Percentiles rank a stretch among this genome's conserved stretches.
Conservation (phyloP, 257 asterid genomes). For the Nicotiana noctiflora region DNA sequence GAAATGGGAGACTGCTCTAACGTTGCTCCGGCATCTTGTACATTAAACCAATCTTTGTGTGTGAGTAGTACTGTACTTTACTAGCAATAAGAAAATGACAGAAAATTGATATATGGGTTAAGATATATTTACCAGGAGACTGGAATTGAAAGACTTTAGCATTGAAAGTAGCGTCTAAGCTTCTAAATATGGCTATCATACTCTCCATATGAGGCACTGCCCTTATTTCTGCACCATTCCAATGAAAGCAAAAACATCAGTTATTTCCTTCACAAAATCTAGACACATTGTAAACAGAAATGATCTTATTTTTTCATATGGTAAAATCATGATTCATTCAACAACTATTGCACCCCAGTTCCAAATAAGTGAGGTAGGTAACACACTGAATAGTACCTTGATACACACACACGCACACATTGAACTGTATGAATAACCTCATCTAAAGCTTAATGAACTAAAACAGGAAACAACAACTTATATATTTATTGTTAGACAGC, state of each 20-base stretch:
- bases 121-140: conserved; percentile 33
- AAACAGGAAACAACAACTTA: not conserved
- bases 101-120: not conserved
- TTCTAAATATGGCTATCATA: conserved; percentile 45
- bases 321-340: not conserved
- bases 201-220: conserved; percentile 65
- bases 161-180: conserved; percentile 49
- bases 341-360: too few relatives aligned
- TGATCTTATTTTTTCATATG: not conserved
- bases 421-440: not conserved
- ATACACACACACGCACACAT: too few relatives aligned
- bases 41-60: not conserved
- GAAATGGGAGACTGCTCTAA: not conserved
- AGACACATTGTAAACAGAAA: not conserved
- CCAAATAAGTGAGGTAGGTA: too few relatives aligned
- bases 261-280: not conserved
- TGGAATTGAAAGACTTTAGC: conserved; percentile 36
- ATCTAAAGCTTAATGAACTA: not conserved
- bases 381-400: too few relatives aligned
- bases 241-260: not conserved
- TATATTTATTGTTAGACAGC: not conserved
- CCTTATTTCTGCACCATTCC: conserved; percentile 47
- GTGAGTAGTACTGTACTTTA: not conserved
- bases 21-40: not conserved
- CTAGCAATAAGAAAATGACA: not conserved